Conservation (phyloP, 2,329 filamentous ascomycete species). For the Lomentospora prolificans region DNA sequence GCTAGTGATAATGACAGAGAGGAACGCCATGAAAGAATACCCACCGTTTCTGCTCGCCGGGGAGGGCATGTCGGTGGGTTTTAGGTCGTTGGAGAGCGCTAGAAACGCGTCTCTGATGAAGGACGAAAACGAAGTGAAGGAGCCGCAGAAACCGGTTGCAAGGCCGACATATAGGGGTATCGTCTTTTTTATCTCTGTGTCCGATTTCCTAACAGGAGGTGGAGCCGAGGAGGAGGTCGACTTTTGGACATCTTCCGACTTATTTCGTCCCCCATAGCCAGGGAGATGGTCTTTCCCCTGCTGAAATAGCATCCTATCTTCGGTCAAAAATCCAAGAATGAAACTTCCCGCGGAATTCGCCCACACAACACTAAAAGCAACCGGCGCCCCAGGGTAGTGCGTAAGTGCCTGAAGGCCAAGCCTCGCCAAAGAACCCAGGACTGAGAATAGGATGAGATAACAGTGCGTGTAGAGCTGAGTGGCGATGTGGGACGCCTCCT, state of each 20-base stretch:
- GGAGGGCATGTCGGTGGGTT: constrained; percentile 22
- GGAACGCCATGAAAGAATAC: constrained; percentile 72
- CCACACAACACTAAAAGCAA: constrained; percentile 71
- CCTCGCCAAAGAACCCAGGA: constrained; percentile 75
- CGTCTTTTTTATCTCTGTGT: constrained; percentile 65
- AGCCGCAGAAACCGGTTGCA: constrained; percentile 79
- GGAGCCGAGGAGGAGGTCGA: constrained; percentile 19
- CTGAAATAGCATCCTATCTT: constrained; percentile 68
- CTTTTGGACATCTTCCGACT: constrained; percentile 21
- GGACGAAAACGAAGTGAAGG: constrained; percentile 80
- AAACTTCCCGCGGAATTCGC: constrained; percentile 76
- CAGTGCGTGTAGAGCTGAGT: constrained; percentile 59
- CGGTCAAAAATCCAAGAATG: constrained; percentile 74
- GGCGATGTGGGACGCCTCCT: constrained; percentile 1
- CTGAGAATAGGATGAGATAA: constrained; percentile 75
- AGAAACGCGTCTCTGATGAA: constrained; percentile 77
- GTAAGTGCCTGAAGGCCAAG: constrained; percentile 73
- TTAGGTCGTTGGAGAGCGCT: constrained; percentile 64
- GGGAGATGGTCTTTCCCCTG: constrained; percentile 34
- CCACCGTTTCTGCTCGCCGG: constrained; percentile 50
- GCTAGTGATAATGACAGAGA: constrained; percentile 66
- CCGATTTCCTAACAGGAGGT: background rate
- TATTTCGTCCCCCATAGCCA: background rate
- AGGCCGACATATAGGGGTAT: constrained; percentile 83
- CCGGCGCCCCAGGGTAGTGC: constrained; percentile 65